A percentile compares a stretch with the other conserved stretches of the same genome.
phyloP scores from a whole-genome alignment of 1,139 yeast species.

The Candida gigantensis region DNA sequence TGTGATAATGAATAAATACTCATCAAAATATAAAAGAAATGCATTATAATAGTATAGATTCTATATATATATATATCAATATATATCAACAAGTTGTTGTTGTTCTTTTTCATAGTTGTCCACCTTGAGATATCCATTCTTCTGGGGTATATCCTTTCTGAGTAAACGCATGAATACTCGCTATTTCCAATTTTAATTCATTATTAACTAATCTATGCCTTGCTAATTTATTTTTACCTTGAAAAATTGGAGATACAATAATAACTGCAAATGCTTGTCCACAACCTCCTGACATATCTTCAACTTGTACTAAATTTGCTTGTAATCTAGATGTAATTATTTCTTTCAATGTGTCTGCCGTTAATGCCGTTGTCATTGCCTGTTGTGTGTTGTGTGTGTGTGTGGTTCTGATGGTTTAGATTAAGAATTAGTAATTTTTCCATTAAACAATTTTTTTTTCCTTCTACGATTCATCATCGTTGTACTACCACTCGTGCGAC shows the following conservation, averaged over 20 bases:
- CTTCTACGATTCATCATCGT: no score
- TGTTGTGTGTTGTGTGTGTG: not conserved
- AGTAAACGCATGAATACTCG: conserved; percentile 89
- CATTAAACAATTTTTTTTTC: no score
- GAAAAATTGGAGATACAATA: conserved; percentile 71
- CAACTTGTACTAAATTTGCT: conserved; percentile 61
- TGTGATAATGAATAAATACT: conserved; percentile 21
- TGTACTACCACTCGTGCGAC: no score
- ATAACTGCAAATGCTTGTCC: conserved; percentile 87
- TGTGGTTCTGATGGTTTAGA: not conserved
- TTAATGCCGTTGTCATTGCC: conserved; percentile 33
- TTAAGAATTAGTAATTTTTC: not conserved
- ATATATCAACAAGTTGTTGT: not conserved
- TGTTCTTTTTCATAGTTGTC: conserved; percentile 16
- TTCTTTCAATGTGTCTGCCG: conserved; percentile 46
- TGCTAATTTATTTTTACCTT: conserved; percentile 80
- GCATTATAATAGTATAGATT: conserved; percentile 12
- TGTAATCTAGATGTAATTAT: conserved; percentile 52
- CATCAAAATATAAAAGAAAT: conserved; percentile 19
- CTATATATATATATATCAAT: not conserved
- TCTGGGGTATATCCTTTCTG: conserved; percentile 79
- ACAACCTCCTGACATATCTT: conserved; percentile 80
- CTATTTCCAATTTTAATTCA: conserved; percentile 78
- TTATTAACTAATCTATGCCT: conserved; percentile 85
- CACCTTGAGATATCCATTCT: conserved; percentile 62